A percentile compares a stretch with the other conserved stretches of the same genome.
phyloP scores from a whole-genome alignment of 345 rosid genomes.

The Pugionium cornutum region DNA sequence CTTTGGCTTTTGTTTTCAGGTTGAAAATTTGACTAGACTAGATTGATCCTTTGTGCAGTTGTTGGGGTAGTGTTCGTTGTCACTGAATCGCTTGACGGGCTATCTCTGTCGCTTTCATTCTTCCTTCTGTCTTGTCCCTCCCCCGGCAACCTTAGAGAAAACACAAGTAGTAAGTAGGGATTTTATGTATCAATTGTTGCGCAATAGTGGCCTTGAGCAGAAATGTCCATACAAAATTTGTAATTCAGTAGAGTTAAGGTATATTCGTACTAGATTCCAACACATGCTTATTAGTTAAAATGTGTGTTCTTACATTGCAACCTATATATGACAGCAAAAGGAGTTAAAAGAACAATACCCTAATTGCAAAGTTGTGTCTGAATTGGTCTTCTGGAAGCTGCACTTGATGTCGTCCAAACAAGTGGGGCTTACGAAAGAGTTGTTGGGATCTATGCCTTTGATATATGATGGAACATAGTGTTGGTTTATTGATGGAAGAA shows the following conservation, averaged over 20 bases:
- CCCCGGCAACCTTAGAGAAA: slow-evolving; percentile 57
- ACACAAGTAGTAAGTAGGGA: not conserved
- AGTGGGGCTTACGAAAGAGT: slow-evolving; percentile 39
- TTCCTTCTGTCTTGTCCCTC: slow-evolving; percentile 51
- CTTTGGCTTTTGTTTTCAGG: slow-evolving; percentile 11
- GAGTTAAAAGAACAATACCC: slow-evolving; percentile 53
- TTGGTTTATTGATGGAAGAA: slow-evolving; percentile 52
- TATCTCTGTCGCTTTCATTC: slow-evolving; percentile 54
- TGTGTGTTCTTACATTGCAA: slow-evolving; percentile 1
- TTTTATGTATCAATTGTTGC: too few relatives aligned
- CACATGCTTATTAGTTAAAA: not conserved
- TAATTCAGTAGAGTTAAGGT: not conserved
- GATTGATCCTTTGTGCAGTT: slow-evolving; percentile 33
- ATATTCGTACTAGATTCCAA: not conserved
- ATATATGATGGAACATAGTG: slow-evolving; percentile 48
- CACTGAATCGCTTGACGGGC: slow-evolving; percentile 51
- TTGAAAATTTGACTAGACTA: slow-evolving; percentile 31
- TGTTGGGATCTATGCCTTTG: slow-evolving; percentile 59
- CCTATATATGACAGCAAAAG: not conserved
- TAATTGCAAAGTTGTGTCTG: slow-evolving; percentile 81
- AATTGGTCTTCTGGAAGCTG: slow-evolving; percentile 56
- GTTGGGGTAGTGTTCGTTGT: slow-evolving; percentile 24
- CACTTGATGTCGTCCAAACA: slow-evolving; percentile 46
- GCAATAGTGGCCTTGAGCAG: too few relatives aligned
- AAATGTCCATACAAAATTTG: not conserved